Percentiles rank a stretch among this genome's conserved stretches.
Evolutionary conservation across 2,329 filamentous ascomycete genomes (phyloP).

Genomic region (Aspergillus fijiensis): DNA sequence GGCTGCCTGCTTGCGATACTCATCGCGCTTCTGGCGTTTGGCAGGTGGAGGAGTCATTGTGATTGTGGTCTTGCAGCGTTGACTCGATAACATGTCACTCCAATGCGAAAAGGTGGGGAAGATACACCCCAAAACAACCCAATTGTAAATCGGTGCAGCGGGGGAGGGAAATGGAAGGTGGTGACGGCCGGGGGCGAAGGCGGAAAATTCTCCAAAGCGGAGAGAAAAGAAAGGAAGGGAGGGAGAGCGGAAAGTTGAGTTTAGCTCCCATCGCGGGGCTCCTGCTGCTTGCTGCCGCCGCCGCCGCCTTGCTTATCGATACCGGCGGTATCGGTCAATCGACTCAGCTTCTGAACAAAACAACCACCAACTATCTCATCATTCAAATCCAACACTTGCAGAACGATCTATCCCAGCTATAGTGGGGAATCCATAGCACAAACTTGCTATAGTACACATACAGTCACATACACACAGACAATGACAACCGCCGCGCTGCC

Average conservation of each 20-base stretch:
- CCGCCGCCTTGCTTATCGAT: not conserved
- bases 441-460: not conserved
- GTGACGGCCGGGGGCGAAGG: not conserved
- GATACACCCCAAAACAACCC: not conserved
- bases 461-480: not conserved
- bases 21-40: conserved; percentile 58
- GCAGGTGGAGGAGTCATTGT: conserved; percentile 11
- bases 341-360: not conserved
- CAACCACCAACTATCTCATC: not conserved
- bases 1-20: conserved; percentile 58
- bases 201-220: conserved; percentile 4
- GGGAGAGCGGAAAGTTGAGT: not conserved
- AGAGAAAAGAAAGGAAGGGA: not conserved
- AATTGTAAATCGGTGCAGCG: not conserved
- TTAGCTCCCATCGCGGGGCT: not conserved
- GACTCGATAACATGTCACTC: not conserved
- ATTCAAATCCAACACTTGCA: not conserved
- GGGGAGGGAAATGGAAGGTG: not conserved
- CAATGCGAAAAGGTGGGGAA: not conserved
- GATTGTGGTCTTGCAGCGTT: not conserved
- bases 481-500: conserved; percentile 18
- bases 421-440: no score
- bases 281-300: not conserved
- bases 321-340: not conserved
- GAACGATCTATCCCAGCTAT: not conserved